Evolutionary conservation across 768 basidiomycete species (phyloP), one percentile per base, ranked within the genome.

Genomic region (Lentinula lateritia): DNA sequence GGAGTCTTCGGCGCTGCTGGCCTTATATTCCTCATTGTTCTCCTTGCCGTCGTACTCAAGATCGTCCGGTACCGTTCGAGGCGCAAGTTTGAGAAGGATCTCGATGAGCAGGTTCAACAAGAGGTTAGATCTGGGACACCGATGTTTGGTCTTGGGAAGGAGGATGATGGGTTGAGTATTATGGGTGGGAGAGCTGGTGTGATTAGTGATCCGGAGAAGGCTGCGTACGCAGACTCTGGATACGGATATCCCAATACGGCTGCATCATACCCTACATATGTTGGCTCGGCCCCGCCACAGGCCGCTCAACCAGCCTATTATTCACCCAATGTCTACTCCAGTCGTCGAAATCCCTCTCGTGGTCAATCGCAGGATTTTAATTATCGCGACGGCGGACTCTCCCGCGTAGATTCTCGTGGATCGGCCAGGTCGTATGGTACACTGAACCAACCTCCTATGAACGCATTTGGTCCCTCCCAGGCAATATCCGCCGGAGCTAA

Each of bases 31-130:
- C 55, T 56, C 18, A 28, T 56, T 20, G 9, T 43, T 39, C 41
- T 56, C 23, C 55, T 56, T n/a, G 55, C 55, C 8, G 20, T 56
- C 55, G 41, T 45, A 13, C 55, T 56, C 2, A 56, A 56, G 16
- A 56, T 56, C 20, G 55, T 56, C 32, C 55, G 55, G 15, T 56
- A 56, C 23, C 55, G 55, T 39, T 38, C 55, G 20, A 42, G 41
- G 7, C 39, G 41, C 23, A 41, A 28, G 13, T 56, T 56, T 41
- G 55, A 56, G 41, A 56, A 34, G 55, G 55, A 56, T 10, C 55
- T 56, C 20, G 55, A 56, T 45, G 55, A 56, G 41, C 38, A 56
- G 42, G 55, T 56, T 12, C 18, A 41, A 15, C 23, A 41, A 15
- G 55, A 56, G 16, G 39, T 41, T 2, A 56, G 55, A 41, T 38